Conservation (phyloP, 108 stramenopile species). For the Epipyxis sp. region DNA sequence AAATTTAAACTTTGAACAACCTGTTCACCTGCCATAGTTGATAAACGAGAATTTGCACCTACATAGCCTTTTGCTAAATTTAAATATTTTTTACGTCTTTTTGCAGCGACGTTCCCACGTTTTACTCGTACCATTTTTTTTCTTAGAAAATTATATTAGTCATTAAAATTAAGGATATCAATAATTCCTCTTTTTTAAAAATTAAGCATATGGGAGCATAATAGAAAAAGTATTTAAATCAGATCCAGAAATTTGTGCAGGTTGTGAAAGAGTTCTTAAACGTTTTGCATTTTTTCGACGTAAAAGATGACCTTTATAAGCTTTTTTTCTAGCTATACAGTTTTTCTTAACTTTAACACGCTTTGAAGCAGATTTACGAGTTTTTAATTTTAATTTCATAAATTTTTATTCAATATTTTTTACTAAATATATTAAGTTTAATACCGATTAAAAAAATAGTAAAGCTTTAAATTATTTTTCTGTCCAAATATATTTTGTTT, state of each 20-base stretch:
- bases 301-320: conserved; percentile 6
- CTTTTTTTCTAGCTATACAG: neutral
- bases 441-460: neutral
- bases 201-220: neutral
- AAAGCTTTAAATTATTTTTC: neutral
- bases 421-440: neutral
- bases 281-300: neutral
- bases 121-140: neutral
- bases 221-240: neutral
- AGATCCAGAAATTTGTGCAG: neutral
- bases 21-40: neutral
- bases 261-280: neutral
- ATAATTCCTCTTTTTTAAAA: neutral
- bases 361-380: neutral
- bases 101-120: conserved; percentile 1
- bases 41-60: neutral
- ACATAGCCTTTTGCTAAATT: neutral
- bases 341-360: neutral
- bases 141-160: neutral
- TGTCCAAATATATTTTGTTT: neutral
- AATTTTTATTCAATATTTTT: neutral
- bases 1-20: neutral
- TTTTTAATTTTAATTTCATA: neutral
- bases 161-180: neutral
- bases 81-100: conserved; percentile 10